Percentiles rank a stretch among this genome's conserved stretches.
Conservation (phyloP, 441 rosid species). For the Syzygium syzygioides region DNA sequence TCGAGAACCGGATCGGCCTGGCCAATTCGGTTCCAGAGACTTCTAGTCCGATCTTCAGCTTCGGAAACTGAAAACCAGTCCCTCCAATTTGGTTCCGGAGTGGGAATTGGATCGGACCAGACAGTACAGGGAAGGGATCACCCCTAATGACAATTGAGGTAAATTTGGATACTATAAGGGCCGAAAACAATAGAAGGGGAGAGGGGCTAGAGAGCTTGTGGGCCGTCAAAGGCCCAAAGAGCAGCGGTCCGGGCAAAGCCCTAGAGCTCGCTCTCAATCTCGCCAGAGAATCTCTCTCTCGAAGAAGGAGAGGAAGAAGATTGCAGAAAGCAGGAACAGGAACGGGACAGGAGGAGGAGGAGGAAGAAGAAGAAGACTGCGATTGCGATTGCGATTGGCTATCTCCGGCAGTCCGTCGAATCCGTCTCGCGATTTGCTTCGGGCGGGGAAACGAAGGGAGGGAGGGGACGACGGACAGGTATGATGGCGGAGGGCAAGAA, state of each 20-base stretch:
- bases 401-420: neutral
- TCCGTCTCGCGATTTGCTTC: neutral
- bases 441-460: neutral
- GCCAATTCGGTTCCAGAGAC: too few relatives aligned
- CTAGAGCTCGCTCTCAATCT: neutral
- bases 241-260: neutral
- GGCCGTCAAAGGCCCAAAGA: neutral
- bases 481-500: conserved; percentile 30
- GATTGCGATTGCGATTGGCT: neutral
- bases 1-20: too few relatives aligned
- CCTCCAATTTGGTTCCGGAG: too few relatives aligned
- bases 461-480: neutral
- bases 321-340: neutral
- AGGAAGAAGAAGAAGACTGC: neutral
- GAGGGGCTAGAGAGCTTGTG: neutral
- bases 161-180: neutral
- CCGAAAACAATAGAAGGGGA: neutral
- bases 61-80: too few relatives aligned
- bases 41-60: too few relatives aligned
- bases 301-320: neutral
- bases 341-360: neutral
- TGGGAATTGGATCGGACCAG: too few relatives aligned
- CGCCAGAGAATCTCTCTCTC: neutral
- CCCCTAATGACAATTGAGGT: neutral
- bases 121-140: too few relatives aligned